Conservation (phyloP, 2,329 filamentous ascomycete genomes). For the Daldinia sp. region DNA sequence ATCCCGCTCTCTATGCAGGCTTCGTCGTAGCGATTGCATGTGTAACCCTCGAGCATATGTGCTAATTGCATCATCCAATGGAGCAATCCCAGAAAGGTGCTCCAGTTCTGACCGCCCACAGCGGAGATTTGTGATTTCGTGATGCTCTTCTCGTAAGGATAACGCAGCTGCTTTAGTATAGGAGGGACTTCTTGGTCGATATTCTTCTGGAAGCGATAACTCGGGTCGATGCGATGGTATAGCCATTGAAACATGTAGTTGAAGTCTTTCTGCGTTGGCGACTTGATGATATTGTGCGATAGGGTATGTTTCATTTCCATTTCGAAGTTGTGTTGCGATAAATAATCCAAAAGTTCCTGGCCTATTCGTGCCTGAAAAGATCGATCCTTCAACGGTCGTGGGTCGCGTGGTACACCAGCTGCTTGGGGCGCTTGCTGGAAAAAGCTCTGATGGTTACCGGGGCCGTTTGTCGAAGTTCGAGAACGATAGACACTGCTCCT, state of each 20-base stretch:
- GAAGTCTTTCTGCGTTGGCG: slow-evolving; percentile 97
- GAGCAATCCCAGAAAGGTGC: slow-evolving; percentile 88
- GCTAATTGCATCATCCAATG: slow-evolving; percentile 99
- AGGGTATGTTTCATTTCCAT: slow-evolving; percentile 96
- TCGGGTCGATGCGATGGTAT: slow-evolving; percentile 94
- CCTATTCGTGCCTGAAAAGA: slow-evolving; percentile 83
- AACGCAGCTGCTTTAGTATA: slow-evolving; percentile 90
- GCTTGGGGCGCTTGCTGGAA: slow-evolving; percentile 86
- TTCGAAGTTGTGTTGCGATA: slow-evolving; percentile 94
- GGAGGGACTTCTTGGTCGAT: slow-evolving; percentile 96
- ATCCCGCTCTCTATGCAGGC: slow-evolving; percentile 87
- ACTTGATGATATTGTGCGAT: slow-evolving; percentile 90
- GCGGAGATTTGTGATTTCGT: slow-evolving; percentile 96
- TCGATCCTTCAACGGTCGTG: slow-evolving; percentile 83
- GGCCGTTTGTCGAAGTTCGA: slow-evolving; percentile 72
- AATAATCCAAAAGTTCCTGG: slow-evolving; percentile 89
- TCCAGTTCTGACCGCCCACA: slow-evolving; percentile 97
- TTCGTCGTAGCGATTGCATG: slow-evolving; percentile 82
- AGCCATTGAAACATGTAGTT: slow-evolving; percentile 98
- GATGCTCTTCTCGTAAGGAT: slow-evolving; percentile 94
- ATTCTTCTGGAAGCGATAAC: slow-evolving; percentile 90
- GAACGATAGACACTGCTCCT: slow-evolving; percentile 83
- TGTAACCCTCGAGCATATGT: slow-evolving; percentile 89
- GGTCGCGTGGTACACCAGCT: slow-evolving; percentile 85
- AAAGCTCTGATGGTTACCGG: slow-evolving; percentile 87